phyloP scores from a whole-genome alignment of 768 basidiomycete genomes.

The Ramaria rubella region DNA sequence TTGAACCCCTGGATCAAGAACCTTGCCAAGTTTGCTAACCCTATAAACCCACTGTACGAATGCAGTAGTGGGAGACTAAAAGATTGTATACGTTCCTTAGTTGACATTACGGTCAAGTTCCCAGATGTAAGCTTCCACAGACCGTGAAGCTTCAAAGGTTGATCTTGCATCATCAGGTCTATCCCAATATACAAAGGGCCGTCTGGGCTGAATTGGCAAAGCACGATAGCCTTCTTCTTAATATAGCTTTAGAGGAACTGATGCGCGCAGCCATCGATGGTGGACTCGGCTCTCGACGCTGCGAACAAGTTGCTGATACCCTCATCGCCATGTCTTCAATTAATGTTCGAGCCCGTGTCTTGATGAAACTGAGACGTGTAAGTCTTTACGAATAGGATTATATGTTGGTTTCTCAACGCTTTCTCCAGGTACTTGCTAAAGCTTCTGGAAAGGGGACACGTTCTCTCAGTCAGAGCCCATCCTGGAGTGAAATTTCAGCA shows the following conservation, averaged over 20 bases:
- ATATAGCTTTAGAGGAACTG: slow-evolving; percentile 73
- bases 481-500: slow-evolving; percentile 78
- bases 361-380: slow-evolving; percentile 75
- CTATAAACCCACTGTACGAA: slow-evolving; percentile 60
- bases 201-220: slow-evolving; percentile 75
- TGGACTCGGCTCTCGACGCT: slow-evolving; percentile 66
- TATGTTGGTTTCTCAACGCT: not conserved
- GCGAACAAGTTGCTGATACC: slow-evolving; percentile 69
- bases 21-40: slow-evolving; percentile 61
- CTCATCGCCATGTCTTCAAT: slow-evolving; percentile 71
- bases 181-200: slow-evolving; percentile 57
- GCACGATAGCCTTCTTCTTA: slow-evolving; percentile 56
- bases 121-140: slow-evolving; percentile 46
- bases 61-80: slow-evolving; percentile 68
- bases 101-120: slow-evolving; percentile 67
- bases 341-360: slow-evolving; percentile 68
- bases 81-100: slow-evolving; percentile 73
- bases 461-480: slow-evolving; percentile 59
- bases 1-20: slow-evolving; percentile 88
- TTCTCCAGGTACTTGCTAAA: slow-evolving; percentile 59
- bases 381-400: slow-evolving; percentile 12
- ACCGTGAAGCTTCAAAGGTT: not conserved
- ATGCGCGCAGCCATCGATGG: slow-evolving; percentile 79
- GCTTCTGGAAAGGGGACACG: slow-evolving; percentile 58
- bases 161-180: slow-evolving; percentile 38